Evolutionary conservation across 306 rosid species (phyloP), one percentile per base, ranked within the genome.

Genomic region (Cucurbita pepo): DNA sequence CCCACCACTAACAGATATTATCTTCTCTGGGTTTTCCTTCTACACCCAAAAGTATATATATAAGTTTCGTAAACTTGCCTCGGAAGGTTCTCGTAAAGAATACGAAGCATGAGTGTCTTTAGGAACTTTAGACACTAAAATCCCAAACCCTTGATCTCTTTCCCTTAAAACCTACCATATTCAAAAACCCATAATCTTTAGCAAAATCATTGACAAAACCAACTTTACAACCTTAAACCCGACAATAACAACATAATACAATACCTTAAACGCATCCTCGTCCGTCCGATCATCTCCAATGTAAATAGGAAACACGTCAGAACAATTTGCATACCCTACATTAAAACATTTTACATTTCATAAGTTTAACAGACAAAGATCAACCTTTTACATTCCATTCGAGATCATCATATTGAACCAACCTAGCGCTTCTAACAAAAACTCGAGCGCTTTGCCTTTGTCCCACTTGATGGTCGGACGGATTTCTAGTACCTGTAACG

Each of bases 381-480:
- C 34, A 30, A 30, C 0, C 1, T 25, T 22, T 22, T 22, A 22
- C 25, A 25, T 25, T 25, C 34, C 3, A 30, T 30, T 30, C 34
- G 3, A 30, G 3, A 30, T 30, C 3, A 30, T 30, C 34, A 30
- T 30, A 30, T 2, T 2, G 34, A 30, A 30, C 72, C 0, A 19
- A 94, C 99, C 99, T 7, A 94, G 95, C 60, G 99, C 85, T 76
- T 89, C 91, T 69, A 94, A 76, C 84, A 94, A 80, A 89, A 90
- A 94, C 54, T 94, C 99, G 30, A 94, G 86, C 12, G 99, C 99
- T 61, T 88, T 88, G 63, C 99, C 99, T 72, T 94, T 94, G 92
- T 94, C 99, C 99, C 99, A 94, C 83, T 91, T 94, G 84, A 94
- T 89, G 34, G 95, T 71, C 18, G 99, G 99, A 56, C 97, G 99